phyloP scores from a whole-genome alignment of 2,329 filamentous ascomycete genomes.

The Dactylellina parvicollis region DNA sequence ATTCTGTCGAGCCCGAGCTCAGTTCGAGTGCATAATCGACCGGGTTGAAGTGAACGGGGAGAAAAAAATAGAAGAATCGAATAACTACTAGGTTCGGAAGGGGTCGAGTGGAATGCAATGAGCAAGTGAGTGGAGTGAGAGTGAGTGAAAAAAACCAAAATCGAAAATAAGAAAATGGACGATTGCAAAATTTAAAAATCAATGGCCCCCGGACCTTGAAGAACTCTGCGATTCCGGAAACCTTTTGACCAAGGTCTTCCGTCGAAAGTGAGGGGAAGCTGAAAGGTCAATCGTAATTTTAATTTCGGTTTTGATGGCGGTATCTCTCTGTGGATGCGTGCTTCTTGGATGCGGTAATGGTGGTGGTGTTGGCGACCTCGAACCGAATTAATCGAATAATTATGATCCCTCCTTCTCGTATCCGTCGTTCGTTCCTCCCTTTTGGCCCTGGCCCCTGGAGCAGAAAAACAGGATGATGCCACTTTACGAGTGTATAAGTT shows the following conservation, averaged over 20 bases:
- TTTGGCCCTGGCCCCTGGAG: constrained; percentile 10
- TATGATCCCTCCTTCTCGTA: too few species aligned
- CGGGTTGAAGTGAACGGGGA: background rate
- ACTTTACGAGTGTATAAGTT: too few species aligned
- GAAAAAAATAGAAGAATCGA: background rate
- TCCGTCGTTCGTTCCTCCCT: background rate
- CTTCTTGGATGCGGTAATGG: too few species aligned
- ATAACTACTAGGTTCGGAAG: too few species aligned
- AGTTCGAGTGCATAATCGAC: constrained; percentile 1
- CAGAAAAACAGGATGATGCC: background rate
- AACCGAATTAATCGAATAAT: too few species aligned
- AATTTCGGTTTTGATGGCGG: background rate
- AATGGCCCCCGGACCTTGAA: background rate
- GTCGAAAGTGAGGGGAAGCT: constrained; percentile 32
- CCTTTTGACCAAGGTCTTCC: background rate
- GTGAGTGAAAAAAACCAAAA: background rate
- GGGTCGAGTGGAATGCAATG: too few species aligned
- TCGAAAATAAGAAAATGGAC: constrained; percentile 5
- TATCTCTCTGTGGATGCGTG: background rate
- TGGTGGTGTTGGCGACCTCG: background rate
- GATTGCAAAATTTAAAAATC: constrained; percentile 30
- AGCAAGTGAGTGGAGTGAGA: background rate
- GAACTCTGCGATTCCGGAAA: background rate
- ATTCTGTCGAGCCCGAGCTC: constrained; percentile 22
- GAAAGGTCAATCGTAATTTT: constrained; percentile 38